These are phyloP conservation scores for Elsinoe arachidis DNA, from an alignment of 2,329 filamentous ascomycete species.

Conservation along the genomic window DNA sequence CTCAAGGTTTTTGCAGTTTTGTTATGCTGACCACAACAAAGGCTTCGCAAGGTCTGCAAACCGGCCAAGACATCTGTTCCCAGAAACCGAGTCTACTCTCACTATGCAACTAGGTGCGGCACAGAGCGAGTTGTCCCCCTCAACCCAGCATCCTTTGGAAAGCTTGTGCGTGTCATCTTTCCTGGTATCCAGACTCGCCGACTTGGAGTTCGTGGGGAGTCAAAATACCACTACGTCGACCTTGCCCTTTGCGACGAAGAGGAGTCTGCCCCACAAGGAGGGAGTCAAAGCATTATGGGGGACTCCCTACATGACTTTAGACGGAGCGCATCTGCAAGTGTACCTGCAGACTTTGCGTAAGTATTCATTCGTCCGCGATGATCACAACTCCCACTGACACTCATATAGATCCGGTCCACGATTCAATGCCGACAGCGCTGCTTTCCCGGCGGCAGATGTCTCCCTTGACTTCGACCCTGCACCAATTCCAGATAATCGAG, in stretches of 20 bases:
- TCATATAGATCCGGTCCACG: conserved; percentile 29
- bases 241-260: conserved; percentile 42
- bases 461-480: conserved; percentile 24
- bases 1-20: background rate
- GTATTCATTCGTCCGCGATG: conserved; percentile 16
- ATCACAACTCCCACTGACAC: conserved; percentile 12
- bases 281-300: conserved; percentile 12
- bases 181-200: conserved; percentile 88
- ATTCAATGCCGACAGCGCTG: conserved; percentile 41
- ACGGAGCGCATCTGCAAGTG: conserved; percentile 25
- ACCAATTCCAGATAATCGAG: conserved; percentile 24
- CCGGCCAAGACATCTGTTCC: conserved; percentile 79
- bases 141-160: conserved; percentile 95
- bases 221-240: conserved; percentile 86
- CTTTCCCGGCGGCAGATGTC: conserved; percentile 33
- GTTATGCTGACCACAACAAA: conserved; percentile 27
- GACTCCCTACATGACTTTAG: conserved; percentile 17
- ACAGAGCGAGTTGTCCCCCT: conserved; percentile 89
- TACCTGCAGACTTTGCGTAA: conserved; percentile 25
- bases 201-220: conserved; percentile 88
- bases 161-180: conserved; percentile 91
- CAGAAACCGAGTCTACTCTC: conserved; percentile 85
- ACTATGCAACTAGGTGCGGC: conserved; percentile 87
- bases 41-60: conserved; percentile 65
- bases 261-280: conserved; percentile 19